phyloP scores from a whole-genome alignment of 2,329 filamentous ascomycete genomes.

The Diplodia intermedia region DNA sequence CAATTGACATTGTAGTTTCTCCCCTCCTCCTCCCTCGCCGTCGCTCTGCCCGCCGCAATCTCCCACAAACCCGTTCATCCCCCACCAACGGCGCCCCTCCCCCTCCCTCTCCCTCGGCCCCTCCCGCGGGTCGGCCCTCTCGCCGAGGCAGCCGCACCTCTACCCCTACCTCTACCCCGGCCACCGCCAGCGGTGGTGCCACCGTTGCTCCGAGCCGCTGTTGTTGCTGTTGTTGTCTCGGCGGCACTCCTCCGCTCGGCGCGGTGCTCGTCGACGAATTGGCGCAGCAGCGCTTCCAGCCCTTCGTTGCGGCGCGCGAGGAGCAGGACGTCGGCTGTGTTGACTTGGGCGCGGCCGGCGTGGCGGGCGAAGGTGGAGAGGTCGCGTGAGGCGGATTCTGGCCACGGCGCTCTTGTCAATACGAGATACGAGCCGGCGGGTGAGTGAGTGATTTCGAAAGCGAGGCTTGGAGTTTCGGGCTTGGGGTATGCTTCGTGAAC shows the following conservation, averaged over 20 bases:
- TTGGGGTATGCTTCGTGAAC: constrained; percentile 33
- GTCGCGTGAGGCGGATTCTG: constrained; percentile 58
- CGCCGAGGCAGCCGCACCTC: background rate
- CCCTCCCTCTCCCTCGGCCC: background rate
- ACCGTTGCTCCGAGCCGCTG: constrained; percentile 9
- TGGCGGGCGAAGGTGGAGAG: constrained; percentile 70
- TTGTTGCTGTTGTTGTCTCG: constrained; percentile 33
- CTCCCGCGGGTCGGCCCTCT: background rate
- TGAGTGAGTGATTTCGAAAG: background rate
- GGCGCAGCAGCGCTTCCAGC: constrained; percentile 75
- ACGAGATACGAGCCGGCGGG: constrained; percentile 37
- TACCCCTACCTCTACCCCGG: constrained; percentile 20
- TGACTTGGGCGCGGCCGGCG: constrained; percentile 79
- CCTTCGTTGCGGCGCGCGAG: constrained; percentile 87
- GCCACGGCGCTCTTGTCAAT: background rate
- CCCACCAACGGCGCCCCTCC: background rate
- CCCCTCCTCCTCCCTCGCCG: background rate
- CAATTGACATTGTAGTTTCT: background rate
- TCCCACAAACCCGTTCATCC: background rate
- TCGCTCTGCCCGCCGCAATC: background rate
- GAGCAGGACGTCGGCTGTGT: constrained; percentile 85
- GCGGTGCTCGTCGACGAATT: constrained; percentile 64
- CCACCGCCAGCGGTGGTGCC: constrained; percentile 6
- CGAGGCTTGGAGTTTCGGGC: constrained; percentile 29
- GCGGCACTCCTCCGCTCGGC: constrained; percentile 36